Evolutionary conservation across 306 rosid species (phyloP).

Genomic region (Pyrus communis): DNA sequence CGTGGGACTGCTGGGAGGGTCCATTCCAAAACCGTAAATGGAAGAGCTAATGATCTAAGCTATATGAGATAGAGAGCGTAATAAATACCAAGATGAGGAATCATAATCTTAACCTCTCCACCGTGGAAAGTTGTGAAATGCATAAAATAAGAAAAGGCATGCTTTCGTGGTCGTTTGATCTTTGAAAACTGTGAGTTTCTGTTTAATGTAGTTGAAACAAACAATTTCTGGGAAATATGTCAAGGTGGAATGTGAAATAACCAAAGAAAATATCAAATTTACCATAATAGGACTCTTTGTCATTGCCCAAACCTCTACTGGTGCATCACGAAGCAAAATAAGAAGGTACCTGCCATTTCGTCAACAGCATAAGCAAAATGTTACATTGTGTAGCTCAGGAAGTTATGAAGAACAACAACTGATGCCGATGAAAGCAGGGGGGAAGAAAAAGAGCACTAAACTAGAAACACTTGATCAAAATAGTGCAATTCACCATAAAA

Average conservation of each 20-base stretch:
- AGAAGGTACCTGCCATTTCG: conserved; percentile 71
- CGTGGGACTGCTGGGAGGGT: conserved; percentile 90
- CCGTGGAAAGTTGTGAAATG: background rate
- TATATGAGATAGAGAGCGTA: conserved; percentile 64
- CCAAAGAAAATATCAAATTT: conserved; percentile 29
- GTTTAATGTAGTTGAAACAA: background rate
- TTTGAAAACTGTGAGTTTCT: background rate
- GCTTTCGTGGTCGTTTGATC: background rate
- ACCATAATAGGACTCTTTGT: conserved; percentile 95
- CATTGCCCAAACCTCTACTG: conserved; percentile 99
- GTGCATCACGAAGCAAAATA: conserved; percentile 95
- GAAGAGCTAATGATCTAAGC: conserved; percentile 99
- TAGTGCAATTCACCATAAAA: background rate
- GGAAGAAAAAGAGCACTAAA: background rate
- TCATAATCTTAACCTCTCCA: background rate
- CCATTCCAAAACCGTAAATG: conserved; percentile 99
- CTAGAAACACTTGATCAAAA: background rate
- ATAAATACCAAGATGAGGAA: conserved; percentile 32
- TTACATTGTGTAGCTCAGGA: background rate
- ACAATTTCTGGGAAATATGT: background rate
- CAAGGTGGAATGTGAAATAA: background rate
- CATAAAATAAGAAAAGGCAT: background rate
- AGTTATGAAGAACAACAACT: background rate
- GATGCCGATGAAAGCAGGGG: background rate
- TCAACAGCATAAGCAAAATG: background rate